phyloP scores from a whole-genome alignment of 768 basidiomycete species.

The Tricholoma bakamatsutake region DNA sequence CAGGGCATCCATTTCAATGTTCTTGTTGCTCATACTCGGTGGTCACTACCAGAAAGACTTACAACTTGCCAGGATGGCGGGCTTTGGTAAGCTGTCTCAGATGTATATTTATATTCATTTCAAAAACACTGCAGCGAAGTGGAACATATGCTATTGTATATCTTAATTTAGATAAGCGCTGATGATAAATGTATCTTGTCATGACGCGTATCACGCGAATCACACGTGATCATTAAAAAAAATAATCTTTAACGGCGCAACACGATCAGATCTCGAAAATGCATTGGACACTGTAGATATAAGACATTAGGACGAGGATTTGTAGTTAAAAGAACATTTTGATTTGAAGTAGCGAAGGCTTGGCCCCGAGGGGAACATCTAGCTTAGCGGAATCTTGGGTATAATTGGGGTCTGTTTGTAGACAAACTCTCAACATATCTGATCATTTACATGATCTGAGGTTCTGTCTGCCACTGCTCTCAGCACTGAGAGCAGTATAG shows the following conservation, averaged over 20 bases:
- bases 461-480: no score
- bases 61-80: no score
- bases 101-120: neutral
- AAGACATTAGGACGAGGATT: no score
- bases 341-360: no score
- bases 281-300: no score
- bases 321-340: no score
- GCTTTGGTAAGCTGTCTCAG: neutral
- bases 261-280: no score
- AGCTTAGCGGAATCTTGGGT: neutral
- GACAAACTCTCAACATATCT: neutral
- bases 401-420: neutral
- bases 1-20: neutral
- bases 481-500: no score
- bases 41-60: neutral
- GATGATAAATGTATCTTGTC: neutral
- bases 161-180: no score
- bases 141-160: no score
- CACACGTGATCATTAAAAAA: neutral
- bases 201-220: neutral
- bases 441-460: neutral
- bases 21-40: neutral
- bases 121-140: neutral
- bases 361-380: no score
- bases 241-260: no score